Evolutionary conservation across 352 stramenopile genomes (phyloP), one percentile per base, ranked within the genome.

Genomic region (Thalassiosira hispida): DNA sequence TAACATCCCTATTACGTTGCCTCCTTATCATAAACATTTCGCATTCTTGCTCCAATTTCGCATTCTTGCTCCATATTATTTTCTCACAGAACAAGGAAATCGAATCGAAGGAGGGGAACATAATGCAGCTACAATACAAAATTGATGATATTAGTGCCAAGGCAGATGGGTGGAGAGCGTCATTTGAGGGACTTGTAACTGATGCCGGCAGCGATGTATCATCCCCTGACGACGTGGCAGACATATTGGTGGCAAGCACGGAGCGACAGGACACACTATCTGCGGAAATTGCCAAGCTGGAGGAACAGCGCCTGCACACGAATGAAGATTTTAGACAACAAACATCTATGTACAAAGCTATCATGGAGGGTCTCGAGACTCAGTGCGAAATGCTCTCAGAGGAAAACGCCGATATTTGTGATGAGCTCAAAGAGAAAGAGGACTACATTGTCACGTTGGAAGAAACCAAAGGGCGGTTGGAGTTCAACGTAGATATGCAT

Each of bases 51-150:
- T n/a, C n/a, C n/a, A n/a, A n/a, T n/a, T n/a, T n/a, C 33, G 49
- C 8, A 47, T 18, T 5, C 38, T 16, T 18, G 11, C 38, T n/a
- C 38, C 11, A 47, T 18, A 16, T 18, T 14, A 16, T 16, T 40
- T 12, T 8, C 22, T 25, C 14, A 42, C 22, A 86, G 72, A 86
- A 86, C 31, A 57, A 65, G 46, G 70, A 79, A 25, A 77, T 86
- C 60, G 66, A 81, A 55, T 77, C 62, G 25, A 79, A 85, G 18
- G 71, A 81, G 42, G 27, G 25, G 5, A n/a, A 23, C 9, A 68
- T 81, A 11, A 68, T 85, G 52, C 38, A 67, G 0, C 71, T 81
- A 8, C 78, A 86, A 29, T 86, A 77, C 49, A 61, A 81, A 72
- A 31, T 86, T 53, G 78, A 86, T 46, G 52, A 77, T 38, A 29